These are phyloP conservation scores for Colletotrichum liriopes DNA, from an alignment of 2,329 filamentous ascomycete genomes.

Conservation along the genomic window DNA sequence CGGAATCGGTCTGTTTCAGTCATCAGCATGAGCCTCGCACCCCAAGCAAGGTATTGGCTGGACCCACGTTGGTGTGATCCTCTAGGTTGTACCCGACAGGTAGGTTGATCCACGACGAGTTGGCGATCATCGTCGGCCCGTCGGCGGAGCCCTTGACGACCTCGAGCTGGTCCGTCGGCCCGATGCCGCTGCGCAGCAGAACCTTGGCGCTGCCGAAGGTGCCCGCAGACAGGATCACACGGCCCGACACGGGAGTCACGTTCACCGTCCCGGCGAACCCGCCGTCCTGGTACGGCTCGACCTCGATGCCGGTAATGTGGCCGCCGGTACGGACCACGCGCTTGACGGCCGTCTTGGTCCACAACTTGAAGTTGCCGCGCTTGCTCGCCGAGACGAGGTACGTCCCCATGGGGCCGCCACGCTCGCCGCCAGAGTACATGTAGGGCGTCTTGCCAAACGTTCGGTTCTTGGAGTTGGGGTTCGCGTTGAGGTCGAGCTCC, in stretches of 20 bases:
- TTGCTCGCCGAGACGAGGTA: constrained; percentile 76
- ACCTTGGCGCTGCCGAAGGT: constrained; percentile 80
- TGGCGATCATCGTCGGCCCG: constrained; percentile 65
- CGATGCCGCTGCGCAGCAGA: constrained; percentile 78
- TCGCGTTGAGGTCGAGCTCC: constrained; percentile 72
- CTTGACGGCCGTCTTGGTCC: constrained; percentile 77
- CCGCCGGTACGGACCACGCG: constrained; percentile 76
- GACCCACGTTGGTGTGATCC: constrained; percentile 66
- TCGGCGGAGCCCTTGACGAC: constrained; percentile 67
- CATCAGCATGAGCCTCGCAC: neutral
- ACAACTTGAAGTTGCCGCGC: constrained; percentile 77
- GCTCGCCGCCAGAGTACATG: constrained; percentile 77
- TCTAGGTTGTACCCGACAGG: constrained; percentile 73
- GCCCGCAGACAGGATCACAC: constrained; percentile 78
- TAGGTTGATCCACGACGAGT: constrained; percentile 69
- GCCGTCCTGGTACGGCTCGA: constrained; percentile 68
- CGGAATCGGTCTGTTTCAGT: constrained; percentile 60
- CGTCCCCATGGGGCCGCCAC: constrained; percentile 79
- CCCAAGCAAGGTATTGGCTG: neutral
- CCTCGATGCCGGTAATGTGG: constrained; percentile 77
- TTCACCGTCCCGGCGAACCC: constrained; percentile 74
- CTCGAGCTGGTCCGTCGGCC: constrained; percentile 72
- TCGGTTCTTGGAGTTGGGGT: constrained; percentile 75
- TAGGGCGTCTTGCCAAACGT: constrained; percentile 76
- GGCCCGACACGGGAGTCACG: constrained; percentile 71